Evolutionary conservation across 495 filamentous ascomycete species (phyloP), one percentile per base, ranked within the genome.

Genomic region (Acidomyces sp.): DNA sequence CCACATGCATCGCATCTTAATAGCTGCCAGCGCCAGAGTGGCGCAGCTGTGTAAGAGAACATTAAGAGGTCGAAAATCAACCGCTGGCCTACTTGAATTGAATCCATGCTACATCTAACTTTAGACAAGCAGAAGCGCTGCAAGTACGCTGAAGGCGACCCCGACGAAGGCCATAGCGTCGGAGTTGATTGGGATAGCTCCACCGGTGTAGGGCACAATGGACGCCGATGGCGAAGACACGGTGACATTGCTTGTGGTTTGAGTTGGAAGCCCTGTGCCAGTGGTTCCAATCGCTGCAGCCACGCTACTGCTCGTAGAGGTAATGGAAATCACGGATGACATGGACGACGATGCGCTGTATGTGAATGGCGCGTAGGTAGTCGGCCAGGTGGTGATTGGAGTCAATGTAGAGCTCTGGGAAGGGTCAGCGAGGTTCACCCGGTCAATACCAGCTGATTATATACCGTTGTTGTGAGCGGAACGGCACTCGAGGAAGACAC

Each of bases 111-210:
- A n/a, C n/a, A n/a, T n/a, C n/a, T n/a, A n/a, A n/a, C n/a, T 34
- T 27, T 46, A 51, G 37, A 46, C 22, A 24, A 51, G 24, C 36
- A 51, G 19, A 34, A 46, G 25, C 16, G 32, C 37, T 13, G 38
- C 27, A 38, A 43, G 16, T 6, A 51, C 2, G 43, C 37, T 39
- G 21, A 51, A 22, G 11, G 35, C 33, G 23, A 38, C 13, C 38
- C 43, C 41, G 5, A 41, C 9, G 18, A 42, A 15, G 7, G 42
- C n/a, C 25, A 33, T 46, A 11, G 13, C 6, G 34, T 51, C 37
- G 17, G 34, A 13, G 4, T 19, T 17, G 15, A 19, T 16, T 19
- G 22, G 13, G 4, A 32, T 28, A 2, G 36, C 38, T 15, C 1
- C 21, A 28, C 43, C 43, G 25, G 43, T 51, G 48, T 34, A 45